Evolutionary conservation across 441 rosid species (phyloP).

Genomic region (Kokia cookei): DNA sequence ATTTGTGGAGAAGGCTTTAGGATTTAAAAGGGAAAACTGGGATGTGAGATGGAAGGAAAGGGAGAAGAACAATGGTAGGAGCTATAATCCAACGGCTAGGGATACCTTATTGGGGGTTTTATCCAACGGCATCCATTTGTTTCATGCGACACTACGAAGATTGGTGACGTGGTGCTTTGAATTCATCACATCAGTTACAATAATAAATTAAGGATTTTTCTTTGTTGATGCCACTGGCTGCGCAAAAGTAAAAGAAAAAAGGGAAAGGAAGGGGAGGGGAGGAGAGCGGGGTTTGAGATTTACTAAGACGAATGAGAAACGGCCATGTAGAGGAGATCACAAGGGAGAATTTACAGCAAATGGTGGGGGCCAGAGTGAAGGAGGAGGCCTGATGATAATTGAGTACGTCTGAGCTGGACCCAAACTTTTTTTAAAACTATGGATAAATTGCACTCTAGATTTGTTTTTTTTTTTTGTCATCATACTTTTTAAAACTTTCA

Average conservation of each 20-base stretch:
- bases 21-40: conserved; percentile 23
- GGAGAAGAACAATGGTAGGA: neutral
- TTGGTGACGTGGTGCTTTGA: conserved; percentile 28
- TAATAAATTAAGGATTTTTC: neutral
- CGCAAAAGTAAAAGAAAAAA: neutral
- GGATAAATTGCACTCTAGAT: too few species aligned
- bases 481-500: too few species aligned
- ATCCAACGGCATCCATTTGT: conserved; percentile 41
- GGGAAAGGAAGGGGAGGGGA: neutral
- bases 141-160: conserved; percentile 12
- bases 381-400: too few species aligned
- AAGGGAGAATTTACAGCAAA: too few species aligned
- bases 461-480: too few species aligned
- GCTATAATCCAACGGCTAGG: conserved; percentile 33
- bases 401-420: too few species aligned
- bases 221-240: neutral
- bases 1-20: conserved; percentile 11
- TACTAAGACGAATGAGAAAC: neutral
- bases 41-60: conserved; percentile 2
- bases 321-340: neutral
- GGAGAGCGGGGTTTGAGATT: neutral
- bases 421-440: too few species aligned
- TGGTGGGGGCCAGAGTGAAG: too few species aligned
- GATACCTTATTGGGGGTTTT: neutral
- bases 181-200: neutral